Percentiles rank a stretch among this genome's conserved stretches.
These are phyloP conservation scores for Setomelanomma holmii DNA, from an alignment of 2,329 filamentous ascomycete species.

Conservation along the genomic window DNA sequence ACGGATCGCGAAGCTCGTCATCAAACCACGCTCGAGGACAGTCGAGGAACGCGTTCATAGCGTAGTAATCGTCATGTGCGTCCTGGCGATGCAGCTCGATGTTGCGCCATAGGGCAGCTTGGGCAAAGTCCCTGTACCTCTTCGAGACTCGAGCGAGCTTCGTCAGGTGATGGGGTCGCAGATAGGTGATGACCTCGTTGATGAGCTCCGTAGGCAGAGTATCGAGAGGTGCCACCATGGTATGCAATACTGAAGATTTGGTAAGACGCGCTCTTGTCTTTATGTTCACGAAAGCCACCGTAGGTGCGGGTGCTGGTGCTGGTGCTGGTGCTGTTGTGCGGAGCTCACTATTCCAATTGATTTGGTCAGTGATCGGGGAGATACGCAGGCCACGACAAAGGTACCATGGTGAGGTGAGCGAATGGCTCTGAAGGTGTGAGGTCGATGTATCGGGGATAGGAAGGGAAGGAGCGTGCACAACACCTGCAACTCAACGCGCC, in stretches of 20 bases:
- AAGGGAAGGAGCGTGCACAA: background rate
- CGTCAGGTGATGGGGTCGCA: slow-evolving; percentile 5
- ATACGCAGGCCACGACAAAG: too few relatives aligned
- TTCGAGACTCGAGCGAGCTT: slow-evolving; percentile 8
- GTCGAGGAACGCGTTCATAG: background rate
- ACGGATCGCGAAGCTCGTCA: background rate
- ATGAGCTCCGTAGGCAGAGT: slow-evolving; percentile 5
- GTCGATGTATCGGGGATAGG: background rate
- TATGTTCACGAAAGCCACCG: background rate
- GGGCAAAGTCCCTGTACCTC: slow-evolving; percentile 2
- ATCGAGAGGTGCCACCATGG: background rate
- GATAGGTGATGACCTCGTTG: slow-evolving; percentile 1
- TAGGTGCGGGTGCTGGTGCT: background rate
- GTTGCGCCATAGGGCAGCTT: slow-evolving; percentile 2
- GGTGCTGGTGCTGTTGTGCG: background rate
- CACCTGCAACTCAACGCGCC: background rate
- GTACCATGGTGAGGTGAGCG: background rate
- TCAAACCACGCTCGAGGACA: background rate
- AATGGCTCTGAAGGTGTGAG: background rate
- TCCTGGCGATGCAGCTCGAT: slow-evolving; percentile 11
- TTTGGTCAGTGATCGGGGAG: too few relatives aligned
- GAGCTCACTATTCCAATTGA: too few relatives aligned
- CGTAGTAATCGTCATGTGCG: slow-evolving; percentile 1
- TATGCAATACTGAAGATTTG: background rate
- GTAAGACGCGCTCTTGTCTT: background rate